Evolutionary conservation across 2,329 filamentous ascomycete species (phyloP), one percentile per base, ranked within the genome.

Genomic region (Bertia moriformis): DNA sequence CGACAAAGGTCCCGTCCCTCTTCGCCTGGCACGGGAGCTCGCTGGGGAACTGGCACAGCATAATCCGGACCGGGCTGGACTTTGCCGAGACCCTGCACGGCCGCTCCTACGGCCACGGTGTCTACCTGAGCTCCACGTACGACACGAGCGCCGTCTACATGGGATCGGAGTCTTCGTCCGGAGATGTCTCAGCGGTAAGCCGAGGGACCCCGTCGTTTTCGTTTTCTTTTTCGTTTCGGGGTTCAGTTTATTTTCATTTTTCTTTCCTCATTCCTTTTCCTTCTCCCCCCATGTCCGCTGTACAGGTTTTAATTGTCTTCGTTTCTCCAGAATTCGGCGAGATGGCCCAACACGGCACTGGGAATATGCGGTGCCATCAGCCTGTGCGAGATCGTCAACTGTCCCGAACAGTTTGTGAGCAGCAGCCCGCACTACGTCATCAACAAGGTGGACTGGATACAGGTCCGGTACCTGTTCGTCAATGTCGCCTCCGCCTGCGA

Each of bases 1-100:
- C 41, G 29, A 47, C 64, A 36, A 46, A 57, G 42, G 63, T 73
- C 46, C 81, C 83, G 0, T 89, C 84, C 0, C 56, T 94, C 2
- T 86, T 93, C 49, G 85, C 83, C 0, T 94, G 83, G 78, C 88
- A 95, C 53, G 88, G 87, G 4, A 93, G 84, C 49, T 54, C 61
- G 0, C 45, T 93, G 3, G 46, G 56, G 3, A 94, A 93, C 49
- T 94, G 88, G 88, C 88, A 95, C 56, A 83, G 79, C 49, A 94
- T 95, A 48, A 75, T 94, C 44, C 75, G 87, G 20, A 74, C 81
- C 43, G 87, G 88, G 0, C 63, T 94, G 4, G 74, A 93, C 52
- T 94, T 78, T 58, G 70, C 73, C 3, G 56, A 70, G 1, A 58
- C 62, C 0, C 30, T 53, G 0, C 60, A 89, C 52, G 88, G 87